Evolutionary conservation across 176 grass and related monocot genomes (phyloP), one percentile per base, ranked within the genome.

Genomic region (Puya raimondii): DNA sequence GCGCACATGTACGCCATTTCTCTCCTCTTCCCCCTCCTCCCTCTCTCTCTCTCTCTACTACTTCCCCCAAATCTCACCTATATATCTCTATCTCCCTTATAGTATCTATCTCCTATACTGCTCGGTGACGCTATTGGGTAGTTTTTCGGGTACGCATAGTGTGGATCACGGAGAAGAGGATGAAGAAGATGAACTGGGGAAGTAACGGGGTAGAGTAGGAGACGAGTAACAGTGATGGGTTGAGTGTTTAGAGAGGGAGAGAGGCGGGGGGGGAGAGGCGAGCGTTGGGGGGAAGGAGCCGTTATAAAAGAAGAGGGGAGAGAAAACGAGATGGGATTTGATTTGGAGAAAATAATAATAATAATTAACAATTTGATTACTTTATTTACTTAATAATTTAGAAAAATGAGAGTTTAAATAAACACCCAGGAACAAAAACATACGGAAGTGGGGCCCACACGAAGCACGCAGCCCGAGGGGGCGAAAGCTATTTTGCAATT

Each of bases 1-100:
- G 90, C 85, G 79, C 94, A 99, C 94, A 99, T 99, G 80, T 88
- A 93, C 74, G 94, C 89, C 94, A 99, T 99, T 65, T 23, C 64
- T 67, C 76, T 20, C 49, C 16, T 10, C 23, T n/a, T 14, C 2
- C 56, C 69, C 51, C 53, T 66, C 73, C 52, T 63, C 26, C 4
- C 48, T 7, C 70, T 72, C 70, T 2, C 56, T 74, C 72, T 50
- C 48, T 18, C 66, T 71, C 76, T 33, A 33, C 29, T 33, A 6
- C 29, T 33, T 3, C 4, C 29, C 29, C 4, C 3, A 33, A 33
- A 33, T 33, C 29, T 33, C 4, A 33, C 29, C 29, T 33, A 33
- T 33, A 33, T 33, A 33, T 33, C 29, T 33, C 4, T 33, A 33
- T 33, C 29, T 33, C 29, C 29, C 29, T 33, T 33, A 33, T 33